Evolutionary conservation across 75 land plant genomes (phyloP).

Genomic region (Picea glauca): DNA sequence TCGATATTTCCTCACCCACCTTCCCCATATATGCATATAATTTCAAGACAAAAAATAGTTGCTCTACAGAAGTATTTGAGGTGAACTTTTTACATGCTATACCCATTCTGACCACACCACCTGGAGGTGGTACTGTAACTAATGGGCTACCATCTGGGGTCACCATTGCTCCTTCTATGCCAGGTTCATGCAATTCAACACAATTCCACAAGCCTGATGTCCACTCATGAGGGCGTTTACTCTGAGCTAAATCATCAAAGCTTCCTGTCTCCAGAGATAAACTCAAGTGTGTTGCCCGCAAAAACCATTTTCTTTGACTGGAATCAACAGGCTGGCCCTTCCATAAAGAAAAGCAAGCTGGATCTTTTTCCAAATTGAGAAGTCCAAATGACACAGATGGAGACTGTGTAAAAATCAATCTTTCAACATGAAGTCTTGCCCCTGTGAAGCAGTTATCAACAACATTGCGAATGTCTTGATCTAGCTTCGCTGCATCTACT

Average conservation of each 20-base stretch:
- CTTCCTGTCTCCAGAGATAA: conserved; percentile 74
- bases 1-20: conserved; percentile 73
- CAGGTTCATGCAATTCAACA: conserved; percentile 77
- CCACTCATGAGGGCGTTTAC: conserved; percentile 18
- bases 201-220: conserved; percentile 70
- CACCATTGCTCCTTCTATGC: conserved; percentile 90
- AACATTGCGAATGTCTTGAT: conserved; percentile 8
- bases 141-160: conserved; percentile 91
- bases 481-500: conserved; percentile 29
- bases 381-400: conserved; percentile 58
- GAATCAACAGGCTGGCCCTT: conserved; percentile 92
- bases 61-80: conserved; percentile 92
- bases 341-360: conserved; percentile 95
- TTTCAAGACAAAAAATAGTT: conserved; percentile 86
- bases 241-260: conserved; percentile 27
- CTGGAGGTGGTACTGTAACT: conserved; percentile 80
- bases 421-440: conserved; percentile 88
- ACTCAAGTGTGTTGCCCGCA: conserved; percentile 64
- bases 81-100: conserved; percentile 62
- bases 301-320: conserved; percentile 76
- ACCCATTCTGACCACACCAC: conserved; percentile 88
- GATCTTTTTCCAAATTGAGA: conserved; percentile 88
- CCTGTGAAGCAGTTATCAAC: conserved; percentile 58
- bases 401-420: conserved; percentile 64
- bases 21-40: conserved; percentile 83